Base-by-base conservation (phyloP, 1,284 basidiomycete genomes). In the Irpex lacteus region DNA sequence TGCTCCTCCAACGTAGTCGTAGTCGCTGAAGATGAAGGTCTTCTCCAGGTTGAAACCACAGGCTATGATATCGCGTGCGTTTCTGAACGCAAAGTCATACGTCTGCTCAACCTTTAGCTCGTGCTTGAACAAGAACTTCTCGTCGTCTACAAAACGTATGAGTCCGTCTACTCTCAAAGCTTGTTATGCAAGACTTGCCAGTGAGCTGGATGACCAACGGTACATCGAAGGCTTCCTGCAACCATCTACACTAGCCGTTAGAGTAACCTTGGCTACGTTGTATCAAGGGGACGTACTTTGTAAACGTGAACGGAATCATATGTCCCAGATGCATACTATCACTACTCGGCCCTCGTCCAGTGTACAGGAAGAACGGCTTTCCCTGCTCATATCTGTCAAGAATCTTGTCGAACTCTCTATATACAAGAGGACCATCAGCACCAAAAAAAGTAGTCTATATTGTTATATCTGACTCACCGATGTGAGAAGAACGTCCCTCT, bases 251-350 rank as follows among this genome's bases (percentile, higher is more conserved):
- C 54, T 5, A 15, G 11, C 9, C 32, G 11, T 26, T 37, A 32
- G 15, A 19, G 63, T 34, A 6, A 6, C 32, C 5, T 34, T 34
- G 32, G 32, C 19, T 37, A 49, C 47, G 7, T 19, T 6, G 5
- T 34, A 6, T 6, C 6, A 3, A 34, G 32, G 32, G 32, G 32
- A 80, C 89, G 72, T 72, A 95, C 93, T 97, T 96, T 63, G 98
- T 98, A 78, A 99, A 98, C 60, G 94, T 85, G 77, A 99, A 99
- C 0, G 97, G 98, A 65, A 98, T 91, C 88, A 98, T 91, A 75
- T 99, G 98, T 26, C 98, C 98, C 67, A 99, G 81, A 80, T 99
- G 98, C 92, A 99, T 95, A 72, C 95, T 98, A 75, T 95, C 94
- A 69, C 94, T 97, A 70, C 93, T 96, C 18, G 98, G 98, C 9